Evolutionary conservation across 2,329 filamentous ascomycete species (phyloP).

Genomic region (Trichoderma brevicompactum): DNA sequence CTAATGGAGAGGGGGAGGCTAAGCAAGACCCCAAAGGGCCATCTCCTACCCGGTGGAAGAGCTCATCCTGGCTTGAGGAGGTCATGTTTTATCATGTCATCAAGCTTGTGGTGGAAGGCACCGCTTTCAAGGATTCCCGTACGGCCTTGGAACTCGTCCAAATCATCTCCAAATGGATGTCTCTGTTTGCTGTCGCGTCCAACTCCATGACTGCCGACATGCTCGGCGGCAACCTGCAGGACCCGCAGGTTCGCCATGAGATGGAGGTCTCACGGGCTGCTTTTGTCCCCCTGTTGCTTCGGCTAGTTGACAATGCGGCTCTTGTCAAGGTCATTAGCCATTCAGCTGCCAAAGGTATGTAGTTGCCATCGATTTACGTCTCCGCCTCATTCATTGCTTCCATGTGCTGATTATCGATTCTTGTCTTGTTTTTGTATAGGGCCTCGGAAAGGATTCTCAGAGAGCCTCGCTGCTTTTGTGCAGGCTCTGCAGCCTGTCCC

Average conservation of each 20-base stretch:
- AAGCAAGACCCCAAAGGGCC: constrained; percentile 35
- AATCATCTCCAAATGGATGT: constrained; percentile 62
- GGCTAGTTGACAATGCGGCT: constrained; percentile 62
- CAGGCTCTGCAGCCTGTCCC: constrained; percentile 61
- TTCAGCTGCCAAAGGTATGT: constrained; percentile 57
- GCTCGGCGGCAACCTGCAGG: constrained; percentile 51
- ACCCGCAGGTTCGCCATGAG: constrained; percentile 56
- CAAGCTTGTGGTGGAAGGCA: constrained; percentile 73
- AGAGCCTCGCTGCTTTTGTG: constrained; percentile 58
- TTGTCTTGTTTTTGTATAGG: constrained; percentile 39
- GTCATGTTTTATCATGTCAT: constrained; percentile 92
- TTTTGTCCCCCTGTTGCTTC: constrained; percentile 65
- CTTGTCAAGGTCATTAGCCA: constrained; percentile 59
- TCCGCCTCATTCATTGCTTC: neutral
- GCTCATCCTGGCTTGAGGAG: constrained; percentile 73
- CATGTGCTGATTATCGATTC: neutral
- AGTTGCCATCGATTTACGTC: constrained; percentile 15
- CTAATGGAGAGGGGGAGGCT: neutral
- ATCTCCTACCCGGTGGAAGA: constrained; percentile 52
- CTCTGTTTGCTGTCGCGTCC: constrained; percentile 57
- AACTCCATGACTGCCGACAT: constrained; percentile 54
- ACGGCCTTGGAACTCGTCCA: constrained; percentile 57
- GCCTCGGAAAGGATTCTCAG: constrained; percentile 53
- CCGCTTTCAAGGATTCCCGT: constrained; percentile 50
- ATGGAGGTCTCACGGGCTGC: constrained; percentile 65